These are phyloP conservation scores for Botrytis elliptica DNA, from an alignment of 2,329 filamentous ascomycete species.

Conservation along the genomic window DNA sequence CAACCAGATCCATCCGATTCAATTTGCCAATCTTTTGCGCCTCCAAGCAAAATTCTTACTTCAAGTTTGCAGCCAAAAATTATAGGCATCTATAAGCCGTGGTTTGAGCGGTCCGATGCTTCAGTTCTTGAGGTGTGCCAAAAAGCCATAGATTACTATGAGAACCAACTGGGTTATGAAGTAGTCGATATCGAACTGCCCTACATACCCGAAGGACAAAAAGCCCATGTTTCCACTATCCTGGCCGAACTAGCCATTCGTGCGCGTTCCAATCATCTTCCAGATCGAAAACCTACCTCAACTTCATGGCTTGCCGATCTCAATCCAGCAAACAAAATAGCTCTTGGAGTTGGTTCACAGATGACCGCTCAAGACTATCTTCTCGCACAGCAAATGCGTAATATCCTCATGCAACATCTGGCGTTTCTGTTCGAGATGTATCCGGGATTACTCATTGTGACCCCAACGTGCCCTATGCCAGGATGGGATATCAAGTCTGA, in stretches of 20 bases:
- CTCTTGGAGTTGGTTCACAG: slow-evolving; percentile 63
- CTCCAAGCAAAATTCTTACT: slow-evolving; percentile 50
- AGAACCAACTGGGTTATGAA: slow-evolving; percentile 49
- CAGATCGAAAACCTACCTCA: background rate
- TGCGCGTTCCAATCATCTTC: slow-evolving; percentile 38
- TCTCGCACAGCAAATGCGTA: slow-evolving; percentile 69
- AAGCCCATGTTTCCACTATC: slow-evolving; percentile 78
- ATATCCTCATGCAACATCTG: slow-evolving; percentile 75
- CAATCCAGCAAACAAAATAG: slow-evolving; percentile 65
- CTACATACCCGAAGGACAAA: slow-evolving; percentile 65
- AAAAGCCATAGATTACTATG: slow-evolving; percentile 57
- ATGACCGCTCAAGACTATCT: slow-evolving; percentile 69
- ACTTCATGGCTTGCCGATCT: slow-evolving; percentile 53
- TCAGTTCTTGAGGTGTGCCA: slow-evolving; percentile 62
- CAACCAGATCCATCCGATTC: slow-evolving; percentile 64
- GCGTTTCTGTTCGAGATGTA: slow-evolving; percentile 66
- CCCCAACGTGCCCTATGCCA: slow-evolving; percentile 71
- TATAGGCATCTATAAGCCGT: slow-evolving; percentile 67
- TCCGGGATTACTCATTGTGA: slow-evolving; percentile 74
- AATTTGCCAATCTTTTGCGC: slow-evolving; percentile 58
- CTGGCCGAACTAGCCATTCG: slow-evolving; percentile 63
- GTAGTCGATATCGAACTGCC: slow-evolving; percentile 63
- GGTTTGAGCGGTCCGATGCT: slow-evolving; percentile 67
- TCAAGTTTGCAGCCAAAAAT: slow-evolving; percentile 50
- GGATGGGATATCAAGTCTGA: slow-evolving; percentile 67